Conservation (phyloP, 192 early-diverging fungal species). For the Pilobolus umbonatus region DNA sequence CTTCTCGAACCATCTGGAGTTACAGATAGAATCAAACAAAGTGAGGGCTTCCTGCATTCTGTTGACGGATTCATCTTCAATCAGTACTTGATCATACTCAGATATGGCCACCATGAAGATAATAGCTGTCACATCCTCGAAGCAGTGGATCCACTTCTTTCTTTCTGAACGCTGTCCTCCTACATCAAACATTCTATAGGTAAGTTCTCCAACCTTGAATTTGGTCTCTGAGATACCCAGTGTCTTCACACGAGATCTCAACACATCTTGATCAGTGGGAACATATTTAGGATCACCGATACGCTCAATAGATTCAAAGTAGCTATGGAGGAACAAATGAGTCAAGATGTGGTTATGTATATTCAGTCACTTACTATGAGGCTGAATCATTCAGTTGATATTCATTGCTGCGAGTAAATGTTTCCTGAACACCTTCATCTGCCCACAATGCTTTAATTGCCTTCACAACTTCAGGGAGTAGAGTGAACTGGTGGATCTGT, state of each 20-base stretch:
- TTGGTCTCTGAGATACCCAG: constrained; percentile 95
- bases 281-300: constrained; percentile 81
- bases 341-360: neutral
- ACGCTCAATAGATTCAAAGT: constrained; percentile 86
- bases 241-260: constrained; percentile 91
- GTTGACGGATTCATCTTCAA: constrained; percentile 68
- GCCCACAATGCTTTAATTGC: constrained; percentile 69
- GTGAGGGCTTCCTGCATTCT: constrained; percentile 96
- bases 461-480: constrained; percentile 67
- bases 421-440: constrained; percentile 60
- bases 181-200: constrained; percentile 42
- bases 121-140: constrained; percentile 36
- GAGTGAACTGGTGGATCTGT: constrained; percentile 78
- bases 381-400: constrained; percentile 91
- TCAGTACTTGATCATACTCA: constrained; percentile 37
- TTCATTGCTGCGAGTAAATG: constrained; percentile 65
- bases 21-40: constrained; percentile 95
- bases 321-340: constrained; percentile 45
- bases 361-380: constrained; percentile 61
- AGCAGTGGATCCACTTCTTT: constrained; percentile 38
- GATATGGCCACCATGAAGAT: constrained; percentile 38
- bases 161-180: constrained; percentile 37
- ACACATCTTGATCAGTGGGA: constrained; percentile 90
- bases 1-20: constrained; percentile 92
- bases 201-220: constrained; percentile 86